Conservation (phyloP, 495 filamentous ascomycete genomes). For the Aspergillus wentii region DNA sequence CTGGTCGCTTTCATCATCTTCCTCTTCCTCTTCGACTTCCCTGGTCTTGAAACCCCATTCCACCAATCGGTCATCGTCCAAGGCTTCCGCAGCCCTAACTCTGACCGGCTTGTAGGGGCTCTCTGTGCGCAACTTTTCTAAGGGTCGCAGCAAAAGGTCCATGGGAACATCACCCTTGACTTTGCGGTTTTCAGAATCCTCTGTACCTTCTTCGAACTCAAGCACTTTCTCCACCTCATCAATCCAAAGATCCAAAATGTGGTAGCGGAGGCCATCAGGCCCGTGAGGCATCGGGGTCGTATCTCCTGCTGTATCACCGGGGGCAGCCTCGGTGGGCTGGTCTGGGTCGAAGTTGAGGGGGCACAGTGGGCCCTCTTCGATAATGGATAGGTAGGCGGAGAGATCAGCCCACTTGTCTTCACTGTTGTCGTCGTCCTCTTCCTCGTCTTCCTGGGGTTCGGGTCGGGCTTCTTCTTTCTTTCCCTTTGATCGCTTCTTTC, state of each 20-base stretch:
- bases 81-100: slow-evolving; percentile 61
- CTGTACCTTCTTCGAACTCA: slow-evolving; percentile 45
- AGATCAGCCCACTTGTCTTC: slow-evolving; percentile 34
- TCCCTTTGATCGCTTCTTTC: slow-evolving; percentile 27
- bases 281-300: slow-evolving; percentile 43
- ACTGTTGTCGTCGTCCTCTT: slow-evolving; percentile 6
- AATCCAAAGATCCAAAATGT: slow-evolving; percentile 87
- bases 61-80: slow-evolving; percentile 70
- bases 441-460: slow-evolving; percentile 14
- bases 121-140: slow-evolving; percentile 50
- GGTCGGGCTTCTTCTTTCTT: slow-evolving; percentile 14
- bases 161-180: slow-evolving; percentile 38
- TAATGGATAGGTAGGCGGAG: slow-evolving; percentile 34
- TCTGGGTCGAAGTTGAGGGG: slow-evolving; percentile 41
- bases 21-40: slow-evolving; percentile 27
- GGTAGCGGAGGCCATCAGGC: slow-evolving; percentile 79
- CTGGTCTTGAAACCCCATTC: slow-evolving; percentile 47
- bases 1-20: slow-evolving; percentile 41
- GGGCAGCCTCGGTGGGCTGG: slow-evolving; percentile 17
- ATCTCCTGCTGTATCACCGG: slow-evolving; percentile 23
- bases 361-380: slow-evolving; percentile 39
- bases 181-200: slow-evolving; percentile 25
- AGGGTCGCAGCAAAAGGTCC: slow-evolving; percentile 53
- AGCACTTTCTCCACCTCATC: slow-evolving; percentile 74
- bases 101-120: slow-evolving; percentile 69